A percentile compares a stretch with the other conserved stretches of the same genome.
Conservation (phyloP, 139 green algal genomes). For the Asterochloris sp. region DNA sequence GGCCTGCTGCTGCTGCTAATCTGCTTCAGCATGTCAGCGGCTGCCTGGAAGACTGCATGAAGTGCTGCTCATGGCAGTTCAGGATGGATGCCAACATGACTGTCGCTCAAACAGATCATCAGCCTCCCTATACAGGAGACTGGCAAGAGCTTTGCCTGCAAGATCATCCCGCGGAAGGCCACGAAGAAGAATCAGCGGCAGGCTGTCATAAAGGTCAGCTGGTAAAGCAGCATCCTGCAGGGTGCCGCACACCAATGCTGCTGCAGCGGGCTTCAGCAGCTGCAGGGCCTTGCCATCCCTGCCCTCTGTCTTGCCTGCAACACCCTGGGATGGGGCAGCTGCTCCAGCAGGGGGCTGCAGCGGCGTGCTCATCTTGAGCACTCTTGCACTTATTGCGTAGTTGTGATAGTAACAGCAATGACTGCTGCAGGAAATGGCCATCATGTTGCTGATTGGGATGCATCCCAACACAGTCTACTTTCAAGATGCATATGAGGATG, state of each 20-base stretch:
- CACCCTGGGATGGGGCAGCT: not conserved
- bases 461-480: not conserved
- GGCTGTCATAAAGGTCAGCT: not conserved
- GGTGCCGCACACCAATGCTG: too few species aligned
- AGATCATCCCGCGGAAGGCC: not conserved
- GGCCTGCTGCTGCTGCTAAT: too few species aligned
- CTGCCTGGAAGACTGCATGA: not conserved
- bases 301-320: not conserved
- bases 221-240: too few species aligned
- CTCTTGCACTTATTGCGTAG: too few species aligned
- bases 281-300: not conserved
- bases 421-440: constrained; percentile 11
- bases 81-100: not conserved
- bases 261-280: too few species aligned
- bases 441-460: not conserved
- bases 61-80: too few species aligned
- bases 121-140: not conserved
- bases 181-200: not conserved
- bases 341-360: not conserved
- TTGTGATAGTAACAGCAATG: not conserved
- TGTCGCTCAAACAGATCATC: not conserved
- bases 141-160: constrained; percentile 7
- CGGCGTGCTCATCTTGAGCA: not conserved
- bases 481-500: constrained; percentile 13
- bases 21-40: too few species aligned